Base-by-base conservation (phyloP, 108 stramenopile genomes). In the Cyclotella cryptica region DNA sequence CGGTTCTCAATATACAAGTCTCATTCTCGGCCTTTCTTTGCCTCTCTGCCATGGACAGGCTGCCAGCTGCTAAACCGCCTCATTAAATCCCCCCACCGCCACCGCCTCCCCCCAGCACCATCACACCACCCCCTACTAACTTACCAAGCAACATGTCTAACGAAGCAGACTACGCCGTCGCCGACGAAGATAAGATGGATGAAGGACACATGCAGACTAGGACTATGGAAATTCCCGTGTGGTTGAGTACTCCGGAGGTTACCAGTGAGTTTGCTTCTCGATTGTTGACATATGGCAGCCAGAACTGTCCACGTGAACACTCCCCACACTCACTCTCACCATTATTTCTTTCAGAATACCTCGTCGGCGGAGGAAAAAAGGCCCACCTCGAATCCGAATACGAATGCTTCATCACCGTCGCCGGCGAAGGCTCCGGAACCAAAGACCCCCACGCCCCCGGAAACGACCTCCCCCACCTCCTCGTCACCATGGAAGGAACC, bases 371-470 rank as follows among this genome's bases (percentile, higher is more conserved):
- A 39, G 22, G 42, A 21, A 49, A 69, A 53, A 69, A 73, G 54
- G 29, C 46, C 49, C 40, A 58, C 64, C 71, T 83, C 59, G 82
- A 83, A 73, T 52, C 71, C n/a, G 76, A 83, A 73, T 74, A 69
- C 53, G 72, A 83, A 77, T 77, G 67, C 72, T 42, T 61, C 35
- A 70, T 83, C 59, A 39, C 57, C 47, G 52, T 83, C 54, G 57
- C 82, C 53, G 76, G 81, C 19, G 74, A 76, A 47, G 70, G 70
- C 46, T 82, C 81, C 0, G 75, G 75, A 8, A 44, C 57, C 65
- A 72, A 60, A 54, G 81, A 82, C 51, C 81, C 75, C 39, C 58
- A 47, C 26, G 51, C 64, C 17, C 75, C 75, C 41, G 81, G 81
- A 30, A 57, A 46, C 39, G 49, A 72, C 47, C 71, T 82, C 47